These are phyloP conservation scores for Cucumis sativus DNA, from an alignment of 306 rosid species.

Conservation along the genomic window DNA sequence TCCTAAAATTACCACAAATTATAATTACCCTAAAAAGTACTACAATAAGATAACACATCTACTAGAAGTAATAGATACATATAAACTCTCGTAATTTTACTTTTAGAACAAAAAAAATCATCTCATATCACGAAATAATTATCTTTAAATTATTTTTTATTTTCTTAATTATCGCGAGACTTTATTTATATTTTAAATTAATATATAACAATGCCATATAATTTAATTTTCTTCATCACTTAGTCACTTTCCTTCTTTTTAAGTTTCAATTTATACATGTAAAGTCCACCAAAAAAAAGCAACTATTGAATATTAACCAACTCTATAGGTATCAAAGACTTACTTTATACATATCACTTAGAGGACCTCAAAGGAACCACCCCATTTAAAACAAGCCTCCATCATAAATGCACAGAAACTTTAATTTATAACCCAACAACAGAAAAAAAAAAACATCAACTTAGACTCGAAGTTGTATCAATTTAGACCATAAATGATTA, in stretches of 20 bases:
- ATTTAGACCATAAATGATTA: too few species aligned
- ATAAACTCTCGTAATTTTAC: too few species aligned
- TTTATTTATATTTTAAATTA: too few species aligned
- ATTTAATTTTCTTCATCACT: background rate
- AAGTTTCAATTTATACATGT: background rate
- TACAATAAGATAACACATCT: too few species aligned
- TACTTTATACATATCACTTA: background rate
- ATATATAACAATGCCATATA: background rate
- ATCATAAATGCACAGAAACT: background rate
- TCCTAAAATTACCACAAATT: too few species aligned
- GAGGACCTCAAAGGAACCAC: background rate
- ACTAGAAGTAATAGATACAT: too few species aligned
- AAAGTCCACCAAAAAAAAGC: background rate
- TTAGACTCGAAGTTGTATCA: too few species aligned
- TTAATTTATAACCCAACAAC: constrained; percentile 9
- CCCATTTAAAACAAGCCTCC: background rate
- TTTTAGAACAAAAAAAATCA: too few species aligned
- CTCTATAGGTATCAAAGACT: background rate
- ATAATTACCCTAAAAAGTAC: too few species aligned
- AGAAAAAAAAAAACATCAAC: background rate
- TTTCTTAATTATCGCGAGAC: too few species aligned
- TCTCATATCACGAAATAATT: too few species aligned
- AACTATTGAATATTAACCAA: background rate
- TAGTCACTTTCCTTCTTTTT: background rate
- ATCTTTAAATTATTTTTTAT: too few species aligned